Conservation (phyloP, 345 rosid species). For the Bruguiera parviflora region DNA sequence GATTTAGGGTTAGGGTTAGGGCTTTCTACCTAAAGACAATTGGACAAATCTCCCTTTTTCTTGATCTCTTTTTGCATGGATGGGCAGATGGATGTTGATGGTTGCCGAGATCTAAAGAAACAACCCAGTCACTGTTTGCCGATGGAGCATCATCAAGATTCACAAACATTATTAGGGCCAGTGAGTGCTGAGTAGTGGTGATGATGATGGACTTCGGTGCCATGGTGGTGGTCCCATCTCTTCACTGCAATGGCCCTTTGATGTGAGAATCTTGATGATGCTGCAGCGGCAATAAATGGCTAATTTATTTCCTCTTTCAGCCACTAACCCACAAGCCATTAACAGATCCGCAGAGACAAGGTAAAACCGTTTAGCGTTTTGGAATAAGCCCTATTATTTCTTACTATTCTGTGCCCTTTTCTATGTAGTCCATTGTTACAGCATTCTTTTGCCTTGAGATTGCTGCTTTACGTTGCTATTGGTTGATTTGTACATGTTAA, state of each 20-base stretch:
- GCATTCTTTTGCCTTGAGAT: background rate
- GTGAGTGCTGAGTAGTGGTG: constrained; percentile 17
- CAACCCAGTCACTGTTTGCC: constrained; percentile 59
- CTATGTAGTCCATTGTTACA: too few relatives aligned
- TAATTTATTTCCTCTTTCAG: constrained; percentile 15
- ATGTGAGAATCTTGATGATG: constrained; percentile 95
- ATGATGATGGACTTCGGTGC: constrained; percentile 12
- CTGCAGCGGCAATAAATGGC: constrained; percentile 88
- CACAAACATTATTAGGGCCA: constrained; percentile 46
- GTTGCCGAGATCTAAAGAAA: constrained; percentile 19
- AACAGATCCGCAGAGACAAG: background rate
- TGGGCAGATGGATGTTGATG: constrained; percentile 9
- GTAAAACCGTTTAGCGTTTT: background rate
- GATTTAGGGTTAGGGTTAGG: constrained; percentile 45
- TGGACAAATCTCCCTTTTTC: constrained; percentile 9
- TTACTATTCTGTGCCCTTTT: too few relatives aligned
- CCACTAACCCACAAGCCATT: background rate
- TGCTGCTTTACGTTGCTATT: background rate
- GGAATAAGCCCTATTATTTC: too few relatives aligned
- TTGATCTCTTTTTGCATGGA: constrained; percentile 3
- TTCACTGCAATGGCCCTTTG: constrained; percentile 15
- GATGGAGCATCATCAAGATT: constrained; percentile 94
- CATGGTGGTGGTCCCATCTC: constrained; percentile 13
- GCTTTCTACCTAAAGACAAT: constrained; percentile 2
- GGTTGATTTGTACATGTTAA: background rate